phyloP scores from a whole-genome alignment of 106 monocot species.

The Allium fistulosum region DNA sequence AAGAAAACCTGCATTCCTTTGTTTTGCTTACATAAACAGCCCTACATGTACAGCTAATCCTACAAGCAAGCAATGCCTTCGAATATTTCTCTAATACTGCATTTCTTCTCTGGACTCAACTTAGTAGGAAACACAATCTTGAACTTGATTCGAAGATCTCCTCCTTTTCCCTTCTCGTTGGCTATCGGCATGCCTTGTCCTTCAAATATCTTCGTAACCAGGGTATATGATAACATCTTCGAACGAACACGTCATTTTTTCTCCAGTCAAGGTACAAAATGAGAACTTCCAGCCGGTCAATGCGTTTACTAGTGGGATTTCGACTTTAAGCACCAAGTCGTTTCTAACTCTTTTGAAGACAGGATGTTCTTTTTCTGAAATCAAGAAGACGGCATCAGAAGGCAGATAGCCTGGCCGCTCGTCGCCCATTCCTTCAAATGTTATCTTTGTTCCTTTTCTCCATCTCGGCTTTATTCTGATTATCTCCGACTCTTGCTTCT shows the following conservation, averaged over 20 bases:
- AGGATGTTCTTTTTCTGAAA: conserved; percentile 47
- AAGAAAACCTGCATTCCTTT: too few species aligned
- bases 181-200: conserved; percentile 42
- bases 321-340: conserved; percentile 41
- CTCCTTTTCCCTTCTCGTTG: conserved; percentile 26
- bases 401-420: conserved; percentile 32
- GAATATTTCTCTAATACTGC: conserved; percentile 14
- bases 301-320: conserved; percentile 39
- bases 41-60: too few species aligned
- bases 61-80: conserved; percentile 12
- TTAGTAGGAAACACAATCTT: conserved; percentile 27
- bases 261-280: conserved; percentile 29
- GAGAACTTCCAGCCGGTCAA: conserved; percentile 44
- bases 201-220: conserved; percentile 33
- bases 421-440: conserved; percentile 41
- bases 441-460: conserved; percentile 57
- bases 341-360: conserved; percentile 30
- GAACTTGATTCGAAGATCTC: conserved; percentile 46
- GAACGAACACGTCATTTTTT: conserved; percentile 36
- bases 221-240: conserved; percentile 37
- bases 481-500: conserved; percentile 26
- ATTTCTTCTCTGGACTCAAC: conserved; percentile 23
- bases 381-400: conserved; percentile 26
- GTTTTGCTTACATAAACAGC: too few species aligned
- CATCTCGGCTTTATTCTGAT: conserved; percentile 47